These are phyloP conservation scores for Backusella australiensis DNA, from an alignment of 192 early-diverging fungal species.

Conservation along the genomic window DNA sequence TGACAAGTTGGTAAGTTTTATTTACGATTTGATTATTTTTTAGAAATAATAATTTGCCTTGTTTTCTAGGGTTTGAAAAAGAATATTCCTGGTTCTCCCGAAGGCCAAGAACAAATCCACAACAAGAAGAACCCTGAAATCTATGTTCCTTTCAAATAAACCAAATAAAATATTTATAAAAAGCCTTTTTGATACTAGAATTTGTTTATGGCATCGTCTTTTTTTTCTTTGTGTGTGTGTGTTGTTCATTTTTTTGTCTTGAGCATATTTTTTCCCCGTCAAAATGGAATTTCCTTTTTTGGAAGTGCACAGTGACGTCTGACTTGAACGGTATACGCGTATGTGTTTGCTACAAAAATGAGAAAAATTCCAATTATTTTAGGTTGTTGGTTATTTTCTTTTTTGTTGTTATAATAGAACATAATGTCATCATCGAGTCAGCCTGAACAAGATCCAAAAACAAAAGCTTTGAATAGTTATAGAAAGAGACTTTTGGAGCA, in stretches of 20 bases:
- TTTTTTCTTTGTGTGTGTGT: background rate
- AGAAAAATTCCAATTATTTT: background rate
- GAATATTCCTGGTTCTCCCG: constrained; percentile 63
- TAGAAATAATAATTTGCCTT: background rate
- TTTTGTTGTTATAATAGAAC: background rate
- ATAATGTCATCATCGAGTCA: constrained; percentile 30
- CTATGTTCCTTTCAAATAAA: constrained; percentile 14
- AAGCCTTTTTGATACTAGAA: background rate
- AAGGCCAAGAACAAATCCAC: constrained; percentile 31
- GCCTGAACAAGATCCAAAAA: constrained; percentile 59
- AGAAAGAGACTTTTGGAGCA: constrained; percentile 88
- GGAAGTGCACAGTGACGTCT: background rate
- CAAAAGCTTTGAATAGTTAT: constrained; percentile 82
- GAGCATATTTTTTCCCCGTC: too few species aligned
- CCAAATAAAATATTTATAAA: background rate
- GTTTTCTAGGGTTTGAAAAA: constrained; percentile 57
- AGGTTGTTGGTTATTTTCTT: background rate
- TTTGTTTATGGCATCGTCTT: too few species aligned
- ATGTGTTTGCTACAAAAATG: background rate
- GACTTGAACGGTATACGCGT: constrained; percentile 3
- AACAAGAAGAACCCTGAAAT: constrained; percentile 35
- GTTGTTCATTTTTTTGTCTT: background rate
- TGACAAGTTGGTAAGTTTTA: constrained; percentile 67
- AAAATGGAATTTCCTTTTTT: background rate
- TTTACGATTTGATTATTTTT: background rate